phyloP scores from a whole-genome alignment of 495 filamentous ascomycete species.

The Pseudomonodictys pantanalensis region DNA sequence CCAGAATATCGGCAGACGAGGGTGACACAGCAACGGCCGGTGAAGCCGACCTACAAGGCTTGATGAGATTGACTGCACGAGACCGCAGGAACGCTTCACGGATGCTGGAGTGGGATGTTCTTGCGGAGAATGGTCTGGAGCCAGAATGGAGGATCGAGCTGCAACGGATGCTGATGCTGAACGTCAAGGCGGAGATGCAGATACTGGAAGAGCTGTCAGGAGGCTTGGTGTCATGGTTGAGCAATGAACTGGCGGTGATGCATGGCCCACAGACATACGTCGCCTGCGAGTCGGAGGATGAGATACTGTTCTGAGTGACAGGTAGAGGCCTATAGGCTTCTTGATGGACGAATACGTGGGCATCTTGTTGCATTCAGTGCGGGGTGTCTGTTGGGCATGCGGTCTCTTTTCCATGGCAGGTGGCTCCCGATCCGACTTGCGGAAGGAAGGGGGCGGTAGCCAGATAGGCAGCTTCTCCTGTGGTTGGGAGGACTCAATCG shows the following conservation, averaged over 20 bases:
- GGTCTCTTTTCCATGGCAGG: too few relatives aligned
- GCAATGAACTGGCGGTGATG: constrained; percentile 6
- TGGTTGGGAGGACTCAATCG: too few relatives aligned
- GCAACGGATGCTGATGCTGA: constrained; percentile 82
- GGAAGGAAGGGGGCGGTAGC: too few relatives aligned
- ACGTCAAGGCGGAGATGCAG: constrained; percentile 88
- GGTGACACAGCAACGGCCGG: constrained; percentile 1
- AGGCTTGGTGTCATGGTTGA: constrained; percentile 23
- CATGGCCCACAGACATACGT: neutral
- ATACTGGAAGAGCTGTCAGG: constrained; percentile 54
- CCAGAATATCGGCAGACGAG: constrained; percentile 27
- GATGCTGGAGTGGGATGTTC: constrained; percentile 60
- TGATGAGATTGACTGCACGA: constrained; percentile 56
- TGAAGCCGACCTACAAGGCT: constrained; percentile 35
- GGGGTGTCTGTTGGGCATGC: too few relatives aligned
- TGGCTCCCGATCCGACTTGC: too few relatives aligned
- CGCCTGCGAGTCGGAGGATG: constrained; percentile 5
- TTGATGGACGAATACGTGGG: too few relatives aligned
- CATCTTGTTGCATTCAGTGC: too few relatives aligned
- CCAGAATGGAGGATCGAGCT: constrained; percentile 62
- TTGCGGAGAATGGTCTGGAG: constrained; percentile 50
- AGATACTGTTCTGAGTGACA: constrained; percentile 2
- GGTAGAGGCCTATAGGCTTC: neutral
- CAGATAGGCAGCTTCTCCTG: too few relatives aligned
- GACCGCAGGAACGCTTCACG: constrained; percentile 66